Base-by-base conservation (phyloP, 1,139 yeast genomes). In the Yamadazyma pseudoaaseri region DNA sequence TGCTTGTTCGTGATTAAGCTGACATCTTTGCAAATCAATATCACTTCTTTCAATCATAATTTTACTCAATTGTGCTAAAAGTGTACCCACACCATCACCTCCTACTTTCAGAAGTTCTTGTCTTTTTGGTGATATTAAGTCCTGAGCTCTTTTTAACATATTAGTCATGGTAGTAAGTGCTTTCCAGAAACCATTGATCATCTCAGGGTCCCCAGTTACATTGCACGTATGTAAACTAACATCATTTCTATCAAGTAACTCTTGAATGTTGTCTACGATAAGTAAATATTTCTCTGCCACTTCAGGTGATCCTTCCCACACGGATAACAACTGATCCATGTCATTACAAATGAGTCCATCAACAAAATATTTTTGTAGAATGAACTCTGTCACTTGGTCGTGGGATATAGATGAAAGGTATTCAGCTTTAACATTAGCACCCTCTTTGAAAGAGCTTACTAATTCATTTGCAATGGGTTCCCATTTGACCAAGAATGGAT, bases 21-120 rank as follows among this genome's bases (percentile, higher is more conserved):
- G 62, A 16, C 69, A 52, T 37, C 80, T 55, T 48, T 74, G 79
- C n/a, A 73, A 46, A 34, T 74, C 81, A 5, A 74, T 60, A 48
- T 76, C 81, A 1, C 78, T 68, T 35, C 81, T 54, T 25, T 73
- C 77, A 16, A 75, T 68, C 25, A 65, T 49, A 1, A 75, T 54
- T 4, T 68, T 62, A 41, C 76, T 58, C 2, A 73, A 43, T 38
- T 69, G 72, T 6, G 68, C 57, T 8, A 71, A 58, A 16, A 68
- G 41, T 1, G 57, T 43, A 1, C 75, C 75, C 22, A 65, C 41
- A 13, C 61, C 60, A 26, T 55, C 48, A 20, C 42, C 54, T 9
- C 44, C 49, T 2, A 52, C 51, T 13, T 44, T 43, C 12, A 47
- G 47, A 10, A 38, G 34, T 29, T 39, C 47, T 33, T 43, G 52